These are phyloP conservation scores for Suillus tomentosus DNA, from an alignment of 768 basidiomycete genomes.

Conservation along the genomic window DNA sequence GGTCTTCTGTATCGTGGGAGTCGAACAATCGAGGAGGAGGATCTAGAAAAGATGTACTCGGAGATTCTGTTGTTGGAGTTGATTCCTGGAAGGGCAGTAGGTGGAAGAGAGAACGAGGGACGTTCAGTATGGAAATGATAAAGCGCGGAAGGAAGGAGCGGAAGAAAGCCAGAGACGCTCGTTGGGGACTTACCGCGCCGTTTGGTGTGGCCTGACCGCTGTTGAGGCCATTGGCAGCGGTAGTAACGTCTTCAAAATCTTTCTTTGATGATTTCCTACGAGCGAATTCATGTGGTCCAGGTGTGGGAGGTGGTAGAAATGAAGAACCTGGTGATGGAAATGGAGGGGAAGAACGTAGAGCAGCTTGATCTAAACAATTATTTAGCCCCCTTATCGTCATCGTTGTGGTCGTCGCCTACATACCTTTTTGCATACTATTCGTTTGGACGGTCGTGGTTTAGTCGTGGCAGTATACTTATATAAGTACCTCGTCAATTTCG, in stretches of 20 bases:
- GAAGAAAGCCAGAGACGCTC: conserved; percentile 25
- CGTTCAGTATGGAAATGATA: conserved; percentile 32
- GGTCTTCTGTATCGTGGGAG: not conserved
- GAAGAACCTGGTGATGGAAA: conserved; percentile 68
- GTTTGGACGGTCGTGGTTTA: conserved; percentile 8
- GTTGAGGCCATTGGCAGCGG: conserved; percentile 8
- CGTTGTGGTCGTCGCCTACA: not conserved
- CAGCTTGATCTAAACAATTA: conserved; percentile 31
- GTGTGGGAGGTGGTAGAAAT: conserved; percentile 69
- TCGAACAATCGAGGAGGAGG: conserved; percentile 13
- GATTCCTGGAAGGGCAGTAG: conserved; percentile 29
- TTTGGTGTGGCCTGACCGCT: conserved; percentile 15
- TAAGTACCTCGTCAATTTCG: conserved; percentile 7
- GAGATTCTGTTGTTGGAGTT: conserved; percentile 9
- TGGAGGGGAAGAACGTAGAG: conserved; percentile 43
- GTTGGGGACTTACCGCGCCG: conserved; percentile 33
- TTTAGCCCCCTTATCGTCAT: not conserved
- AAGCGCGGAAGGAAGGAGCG: conserved; percentile 29
- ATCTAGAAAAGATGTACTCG: conserved; percentile 23
- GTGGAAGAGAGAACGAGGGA: conserved; percentile 30
- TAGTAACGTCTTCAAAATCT: conserved; percentile 15
- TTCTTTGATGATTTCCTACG: conserved; percentile 33
- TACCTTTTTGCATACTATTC: conserved; percentile 16
- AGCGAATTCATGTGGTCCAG: conserved; percentile 70
- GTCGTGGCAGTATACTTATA: conserved; percentile 11